Base-by-base conservation (phyloP, 2,329 filamentous ascomycete genomes). In the Rutstroemia sp. region DNA sequence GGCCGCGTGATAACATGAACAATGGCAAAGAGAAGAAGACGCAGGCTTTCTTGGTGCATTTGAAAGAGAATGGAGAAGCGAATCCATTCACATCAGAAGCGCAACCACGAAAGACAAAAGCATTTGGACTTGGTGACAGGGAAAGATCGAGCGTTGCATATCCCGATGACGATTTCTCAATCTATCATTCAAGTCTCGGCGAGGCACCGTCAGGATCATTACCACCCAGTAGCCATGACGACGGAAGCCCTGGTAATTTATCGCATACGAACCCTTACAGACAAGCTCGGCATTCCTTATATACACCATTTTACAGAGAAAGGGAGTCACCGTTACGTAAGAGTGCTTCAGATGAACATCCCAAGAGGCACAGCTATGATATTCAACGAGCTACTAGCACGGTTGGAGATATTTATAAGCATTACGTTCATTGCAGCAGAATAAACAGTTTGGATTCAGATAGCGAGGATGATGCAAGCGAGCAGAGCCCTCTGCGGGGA, bases 341-440 rank as follows among this genome's bases (percentile, higher is more conserved):
- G 48, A 56, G 50, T 49, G 30, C 12, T 42, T 56, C 53, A 9
- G 53, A 51, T 3, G 30, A 52, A n/a, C 57, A 56, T 21, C 42
- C 56, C 21, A 56, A 60, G 16, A 38, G 41, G 10, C 47, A 38
- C 19, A 56, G 53, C 7, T 44, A 60, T 58, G 30, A 37, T 58
- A 27, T 61, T 37, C 38, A 38, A 16, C 38, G 53, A 23, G 63
- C 65, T 34, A 60, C 62, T 37, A 68, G 66, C 30, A 69, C 67
- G 4, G 57, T 69, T 44, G 64, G 62, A 5, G 66, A 68, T 16
- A 66, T 68, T 4, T 63, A 65, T 49, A 58, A 51, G n/a, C 61
- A 64, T 10, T 67, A 67, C 41, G 45, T 61, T 30, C 55, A 42
- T 18, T 57, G 44, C 10, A 58, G 58, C 18, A 56, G 52, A 10